Evolutionary conservation across 768 basidiomycete species (phyloP).

Genomic region (Leccinum arenicola): DNA sequence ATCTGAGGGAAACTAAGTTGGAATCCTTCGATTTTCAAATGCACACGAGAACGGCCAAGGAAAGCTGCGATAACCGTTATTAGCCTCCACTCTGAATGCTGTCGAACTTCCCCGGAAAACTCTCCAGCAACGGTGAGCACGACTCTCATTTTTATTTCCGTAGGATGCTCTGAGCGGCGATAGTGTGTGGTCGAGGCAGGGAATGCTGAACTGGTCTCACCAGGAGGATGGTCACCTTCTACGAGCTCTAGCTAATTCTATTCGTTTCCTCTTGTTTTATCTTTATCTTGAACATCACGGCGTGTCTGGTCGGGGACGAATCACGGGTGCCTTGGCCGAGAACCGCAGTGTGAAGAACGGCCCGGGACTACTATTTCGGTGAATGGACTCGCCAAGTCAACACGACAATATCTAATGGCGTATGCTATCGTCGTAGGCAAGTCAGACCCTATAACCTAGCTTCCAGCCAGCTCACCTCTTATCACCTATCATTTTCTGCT

Average conservation of each 20-base stretch:
- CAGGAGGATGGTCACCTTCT: slow-evolving; percentile 33
- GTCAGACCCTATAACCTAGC: slow-evolving; percentile 12
- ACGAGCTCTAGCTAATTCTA: slow-evolving; percentile 39
- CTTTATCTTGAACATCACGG: slow-evolving; percentile 33
- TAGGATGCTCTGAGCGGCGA: not conserved
- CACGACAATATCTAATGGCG: slow-evolving; percentile 57
- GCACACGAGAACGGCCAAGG: not conserved
- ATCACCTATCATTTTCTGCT: not conserved
- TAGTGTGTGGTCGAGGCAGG: not conserved
- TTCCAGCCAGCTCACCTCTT: slow-evolving; percentile 1
- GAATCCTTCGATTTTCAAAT: not conserved
- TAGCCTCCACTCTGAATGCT: not conserved
- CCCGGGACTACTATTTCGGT: slow-evolving; percentile 14
- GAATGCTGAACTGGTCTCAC: not conserved
- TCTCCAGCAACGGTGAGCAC: slow-evolving; percentile 11
- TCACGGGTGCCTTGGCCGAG: slow-evolving; percentile 15
- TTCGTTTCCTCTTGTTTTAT: slow-evolving; percentile 34
- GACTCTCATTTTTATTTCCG: not conserved
- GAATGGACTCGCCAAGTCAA: slow-evolving; percentile 31
- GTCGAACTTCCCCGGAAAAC: not conserved
- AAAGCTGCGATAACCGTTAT: not conserved
- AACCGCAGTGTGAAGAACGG: slow-evolving; percentile 33
- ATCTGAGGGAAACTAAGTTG: not conserved
- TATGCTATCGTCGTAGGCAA: slow-evolving; percentile 74
- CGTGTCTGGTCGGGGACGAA: slow-evolving; percentile 25